Evolutionary conservation across 495 filamentous ascomycete genomes (phyloP).

Genomic region (Evernia prunastri): DNA sequence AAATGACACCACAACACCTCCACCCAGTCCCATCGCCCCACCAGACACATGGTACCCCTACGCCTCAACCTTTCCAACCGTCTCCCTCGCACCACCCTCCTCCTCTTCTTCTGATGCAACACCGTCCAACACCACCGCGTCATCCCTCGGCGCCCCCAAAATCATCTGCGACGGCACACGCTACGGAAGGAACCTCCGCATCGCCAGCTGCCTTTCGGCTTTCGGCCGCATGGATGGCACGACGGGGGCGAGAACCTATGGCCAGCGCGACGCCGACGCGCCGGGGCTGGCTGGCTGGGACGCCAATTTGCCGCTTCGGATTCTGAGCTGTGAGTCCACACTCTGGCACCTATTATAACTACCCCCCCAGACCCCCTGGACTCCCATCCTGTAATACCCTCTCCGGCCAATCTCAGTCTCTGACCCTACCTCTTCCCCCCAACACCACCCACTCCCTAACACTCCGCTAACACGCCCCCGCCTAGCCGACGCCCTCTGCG

Average conservation of each 20-base stretch:
- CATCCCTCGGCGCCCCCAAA: neutral
- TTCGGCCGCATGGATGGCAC: neutral
- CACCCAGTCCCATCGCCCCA: too few species aligned
- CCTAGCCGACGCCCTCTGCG: constrained; percentile 10
- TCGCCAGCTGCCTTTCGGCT: neutral
- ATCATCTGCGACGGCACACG: neutral
- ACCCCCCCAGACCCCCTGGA: too few species aligned
- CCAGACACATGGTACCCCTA: too few species aligned
- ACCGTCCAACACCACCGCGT: neutral
- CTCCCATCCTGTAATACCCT: too few species aligned
- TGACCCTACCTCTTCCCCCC: too few species aligned
- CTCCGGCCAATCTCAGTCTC: too few species aligned
- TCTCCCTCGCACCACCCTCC: too few species aligned
- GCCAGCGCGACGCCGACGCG: neutral
- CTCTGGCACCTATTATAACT: too few species aligned
- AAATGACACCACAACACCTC: neutral
- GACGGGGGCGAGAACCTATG: neutral
- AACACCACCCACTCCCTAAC: neutral
- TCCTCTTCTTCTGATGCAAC: too few species aligned
- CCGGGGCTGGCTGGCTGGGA: neutral
- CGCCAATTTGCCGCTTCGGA: constrained; percentile 1
- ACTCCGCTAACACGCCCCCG: neutral
- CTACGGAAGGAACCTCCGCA: constrained; percentile 10
- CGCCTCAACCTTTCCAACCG: too few species aligned
- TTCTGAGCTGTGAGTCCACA: neutral